These are phyloP conservation scores for Neonectria faginata DNA, from an alignment of 2,329 filamentous ascomycete genomes.

Conservation along the genomic window DNA sequence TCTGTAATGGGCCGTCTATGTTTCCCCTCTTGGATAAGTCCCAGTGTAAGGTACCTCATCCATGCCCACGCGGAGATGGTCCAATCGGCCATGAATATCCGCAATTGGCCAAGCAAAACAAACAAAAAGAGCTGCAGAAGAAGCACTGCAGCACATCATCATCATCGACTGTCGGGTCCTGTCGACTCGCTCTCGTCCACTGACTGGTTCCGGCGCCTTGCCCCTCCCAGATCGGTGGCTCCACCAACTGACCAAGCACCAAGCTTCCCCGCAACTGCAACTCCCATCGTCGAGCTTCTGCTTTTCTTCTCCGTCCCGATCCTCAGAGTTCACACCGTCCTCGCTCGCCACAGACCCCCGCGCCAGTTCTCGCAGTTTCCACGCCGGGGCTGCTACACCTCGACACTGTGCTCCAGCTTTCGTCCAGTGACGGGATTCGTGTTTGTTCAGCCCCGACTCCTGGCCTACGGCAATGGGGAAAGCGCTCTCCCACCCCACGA, in stretches of 20 bases:
- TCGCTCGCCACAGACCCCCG: conserved; percentile 26
- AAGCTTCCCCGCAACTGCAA: conserved; percentile 44
- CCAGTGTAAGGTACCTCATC: background rate
- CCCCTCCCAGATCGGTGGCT: conserved; percentile 40
- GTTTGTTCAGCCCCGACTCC: conserved; percentile 36
- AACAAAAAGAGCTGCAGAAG: conserved; percentile 1
- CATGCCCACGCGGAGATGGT: background rate
- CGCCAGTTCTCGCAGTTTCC: conserved; percentile 39
- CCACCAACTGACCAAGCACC: conserved; percentile 24
- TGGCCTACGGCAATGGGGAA: conserved; percentile 35
- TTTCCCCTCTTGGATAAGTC: background rate
- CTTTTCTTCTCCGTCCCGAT: conserved; percentile 43
- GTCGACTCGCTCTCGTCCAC: conserved; percentile 25
- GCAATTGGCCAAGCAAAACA: conserved; percentile 20
- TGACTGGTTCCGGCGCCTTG: conserved; percentile 34
- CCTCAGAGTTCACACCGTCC: conserved; percentile 46
- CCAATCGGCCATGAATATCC: conserved; percentile 20
- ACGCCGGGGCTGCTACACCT: conserved; percentile 6
- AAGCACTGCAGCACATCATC: conserved; percentile 22
- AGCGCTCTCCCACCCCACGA: conserved; percentile 5
- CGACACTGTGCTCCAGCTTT: conserved; percentile 35
- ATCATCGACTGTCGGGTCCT: conserved; percentile 25
- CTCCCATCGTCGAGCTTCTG: conserved; percentile 15
- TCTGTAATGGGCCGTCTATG: background rate
- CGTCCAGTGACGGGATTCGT: conserved; percentile 37